Evolutionary conservation across 1,284 basidiomycete genomes (phyloP).

Genomic region (Ustilago cynodontis): DNA sequence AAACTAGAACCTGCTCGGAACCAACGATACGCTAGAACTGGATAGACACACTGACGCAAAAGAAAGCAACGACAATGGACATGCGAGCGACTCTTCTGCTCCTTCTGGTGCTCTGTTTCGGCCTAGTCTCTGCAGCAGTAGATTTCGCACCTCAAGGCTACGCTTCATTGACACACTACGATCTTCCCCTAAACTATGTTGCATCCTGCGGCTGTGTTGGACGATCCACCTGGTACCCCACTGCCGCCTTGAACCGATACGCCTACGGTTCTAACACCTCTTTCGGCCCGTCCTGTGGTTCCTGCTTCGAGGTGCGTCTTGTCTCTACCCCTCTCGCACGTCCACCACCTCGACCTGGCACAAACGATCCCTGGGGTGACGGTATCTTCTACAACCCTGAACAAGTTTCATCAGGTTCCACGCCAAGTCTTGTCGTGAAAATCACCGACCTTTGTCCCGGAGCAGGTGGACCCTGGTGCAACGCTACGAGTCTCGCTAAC

Average conservation of each 20-base stretch:
- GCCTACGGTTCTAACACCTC: constrained; percentile 54
- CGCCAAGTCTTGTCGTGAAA: constrained; percentile 59
- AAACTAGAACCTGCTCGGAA: background rate
- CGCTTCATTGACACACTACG: constrained; percentile 63
- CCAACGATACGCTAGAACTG: background rate
- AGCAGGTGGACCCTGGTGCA: constrained; percentile 52
- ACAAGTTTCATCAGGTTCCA: constrained; percentile 29
- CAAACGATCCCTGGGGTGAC: constrained; percentile 42
- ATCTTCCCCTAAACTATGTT: constrained; percentile 51
- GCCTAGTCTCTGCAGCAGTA: constrained; percentile 9
- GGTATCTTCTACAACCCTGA: constrained; percentile 39
- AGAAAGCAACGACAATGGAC: background rate
- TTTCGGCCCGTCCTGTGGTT: constrained; percentile 57
- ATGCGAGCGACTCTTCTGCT: constrained; percentile 1
- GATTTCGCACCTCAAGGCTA: constrained; percentile 38
- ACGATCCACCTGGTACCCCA: constrained; percentile 50
- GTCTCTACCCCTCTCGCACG: constrained; percentile 51
- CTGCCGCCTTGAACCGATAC: constrained; percentile 54
- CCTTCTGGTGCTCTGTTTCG: constrained; percentile 4
- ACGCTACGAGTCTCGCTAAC: constrained; percentile 35
- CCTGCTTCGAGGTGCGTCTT: constrained; percentile 51
- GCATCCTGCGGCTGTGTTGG: constrained; percentile 64
- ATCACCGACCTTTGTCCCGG: constrained; percentile 58
- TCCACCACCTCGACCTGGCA: constrained; percentile 29
- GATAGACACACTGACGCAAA: background rate